These are phyloP conservation scores for Solanum sejunctum DNA, from an alignment of 257 asterid species.

Conservation along the genomic window DNA sequence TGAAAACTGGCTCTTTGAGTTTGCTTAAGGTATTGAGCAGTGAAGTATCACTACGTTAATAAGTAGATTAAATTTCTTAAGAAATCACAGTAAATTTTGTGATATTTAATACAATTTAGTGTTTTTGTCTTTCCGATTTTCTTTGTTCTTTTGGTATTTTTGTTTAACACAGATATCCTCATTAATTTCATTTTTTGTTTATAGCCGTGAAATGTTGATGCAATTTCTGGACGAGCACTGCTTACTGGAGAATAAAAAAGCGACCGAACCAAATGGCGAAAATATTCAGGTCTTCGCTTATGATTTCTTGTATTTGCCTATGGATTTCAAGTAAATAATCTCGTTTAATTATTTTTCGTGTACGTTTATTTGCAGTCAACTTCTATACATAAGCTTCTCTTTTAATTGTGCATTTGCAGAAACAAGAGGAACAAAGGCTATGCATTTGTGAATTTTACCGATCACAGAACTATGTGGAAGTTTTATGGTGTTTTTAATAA, in stretches of 20 bases:
- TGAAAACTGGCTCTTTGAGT: no score
- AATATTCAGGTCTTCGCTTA: constrained; percentile 17
- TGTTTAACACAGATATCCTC: no score
- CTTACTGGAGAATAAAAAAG: constrained; percentile 17
- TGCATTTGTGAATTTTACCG: constrained; percentile 62
- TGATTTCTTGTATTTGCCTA: constrained; percentile 50
- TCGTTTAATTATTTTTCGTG: neutral
- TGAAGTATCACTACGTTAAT: no score
- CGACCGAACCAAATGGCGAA: neutral
- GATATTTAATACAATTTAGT: no score
- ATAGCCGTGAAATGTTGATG: constrained; percentile 29
- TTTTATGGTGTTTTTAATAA: constrained; percentile 17
- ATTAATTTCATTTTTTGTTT: neutral
- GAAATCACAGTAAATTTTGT: no score
- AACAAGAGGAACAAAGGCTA: constrained; percentile 36
- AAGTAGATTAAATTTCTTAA: no score
- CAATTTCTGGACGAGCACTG: constrained; percentile 33
- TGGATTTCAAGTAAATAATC: constrained; percentile 39
- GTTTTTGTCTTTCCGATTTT: no score
- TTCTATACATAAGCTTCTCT: neutral
- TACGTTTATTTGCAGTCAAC: neutral
- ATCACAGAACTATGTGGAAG: constrained; percentile 21
- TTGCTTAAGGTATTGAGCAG: no score
- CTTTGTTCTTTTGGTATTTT: no score
- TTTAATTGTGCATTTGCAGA: constrained; percentile 14